Evolutionary conservation across 345 rosid genomes (phyloP), one percentile per base, ranked within the genome.

Genomic region (Luvunga scandens): DNA sequence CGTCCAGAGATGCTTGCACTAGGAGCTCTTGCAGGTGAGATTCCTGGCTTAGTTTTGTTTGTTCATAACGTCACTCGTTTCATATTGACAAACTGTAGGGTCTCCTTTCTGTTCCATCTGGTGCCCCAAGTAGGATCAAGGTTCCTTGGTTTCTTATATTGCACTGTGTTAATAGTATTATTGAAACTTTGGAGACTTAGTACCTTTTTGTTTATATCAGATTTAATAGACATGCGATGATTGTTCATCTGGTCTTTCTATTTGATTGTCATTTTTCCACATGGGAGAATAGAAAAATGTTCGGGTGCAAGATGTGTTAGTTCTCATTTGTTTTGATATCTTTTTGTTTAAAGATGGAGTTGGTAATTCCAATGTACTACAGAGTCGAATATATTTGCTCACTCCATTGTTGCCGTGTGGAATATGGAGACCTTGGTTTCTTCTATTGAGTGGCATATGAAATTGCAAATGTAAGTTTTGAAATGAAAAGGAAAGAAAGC

Each of bases 1-100:
- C 98, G 98, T 59, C 97, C 96, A 0, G 98, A 97, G 84, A 93
- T 94, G 98, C 96, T 97, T 59, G 77, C 88, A 57, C 50, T 97
- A 77, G 99, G 98, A 76, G 99, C 98, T 78, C 69, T 94, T 65
- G 89, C 99, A 13, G 99, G 99, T 94, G 78, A 84, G 87, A 71
- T 38, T 25, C 53, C 60, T 76, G 48, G 57, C 33, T 73, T 68
- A 13, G n/a, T 12, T 5, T 30, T 63, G 7, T 10, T 73, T n/a
- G 45, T 42, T 27, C 71, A 2, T 48, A 22, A 60, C 0, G 12
- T 33, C 66, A 55, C 65, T 39, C 19, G 9, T 30, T 28, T 71
- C 50, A 42, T 42, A 12, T 7, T 9, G 36, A 27, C 48, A 34
- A 45, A 27, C 24, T 33, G 25, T 48, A 42, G 22, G 27, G 27